Evolutionary conservation across 2,329 filamentous ascomycete genomes (phyloP), one percentile per base, ranked within the genome.

Genomic region (Tolypocladium cylindrosporum): DNA sequence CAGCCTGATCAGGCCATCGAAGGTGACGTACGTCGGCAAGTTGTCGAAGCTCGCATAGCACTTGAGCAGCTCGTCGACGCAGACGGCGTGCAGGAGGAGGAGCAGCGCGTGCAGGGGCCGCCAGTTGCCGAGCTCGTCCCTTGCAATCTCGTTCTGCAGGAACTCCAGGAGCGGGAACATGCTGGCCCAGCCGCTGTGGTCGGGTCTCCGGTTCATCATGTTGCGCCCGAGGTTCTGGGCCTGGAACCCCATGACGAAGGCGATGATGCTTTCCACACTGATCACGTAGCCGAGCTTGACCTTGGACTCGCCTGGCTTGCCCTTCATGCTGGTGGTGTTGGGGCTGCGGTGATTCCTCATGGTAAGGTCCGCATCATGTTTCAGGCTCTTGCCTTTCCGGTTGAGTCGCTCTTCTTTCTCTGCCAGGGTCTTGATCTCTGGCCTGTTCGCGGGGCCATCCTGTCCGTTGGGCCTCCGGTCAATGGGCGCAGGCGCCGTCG

Each of bases 181-280:
- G 58, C 69, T 72, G 45, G 69, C 66, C 78, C 78, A 82, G 37
- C 68, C 64, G 2, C 61, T 62, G 8, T 73, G 65, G 48, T 81
- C 78, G 55, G 67, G 68, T 36, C 70, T 66, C 61, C 75, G 76
- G 55, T 75, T 74, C 57, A 77, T 73, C n/a, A 79, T 62, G 34
- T 71, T 67, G 4, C 78, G 74, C 13, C 69, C 69, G 51, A 77
- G 72, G 67, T 78, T 78, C 51, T 78, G 69, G 2, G 77, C 72
- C 60, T 81, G 74, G 67, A 84, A 83, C 1, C 76, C 75, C 16
- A 80, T 69, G 71, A 84, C 78, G 62, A 82, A 85, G 6, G 77
- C 74, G 56, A 81, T 66, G 24, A 79, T 72, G 66, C 79, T 78
- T 63, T 82, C 79, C 10, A 81, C 68, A 40, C 75, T 75, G 13